These are phyloP conservation scores for Gentiana straminea DNA, from an alignment of 257 asterid genomes.

Conservation along the genomic window DNA sequence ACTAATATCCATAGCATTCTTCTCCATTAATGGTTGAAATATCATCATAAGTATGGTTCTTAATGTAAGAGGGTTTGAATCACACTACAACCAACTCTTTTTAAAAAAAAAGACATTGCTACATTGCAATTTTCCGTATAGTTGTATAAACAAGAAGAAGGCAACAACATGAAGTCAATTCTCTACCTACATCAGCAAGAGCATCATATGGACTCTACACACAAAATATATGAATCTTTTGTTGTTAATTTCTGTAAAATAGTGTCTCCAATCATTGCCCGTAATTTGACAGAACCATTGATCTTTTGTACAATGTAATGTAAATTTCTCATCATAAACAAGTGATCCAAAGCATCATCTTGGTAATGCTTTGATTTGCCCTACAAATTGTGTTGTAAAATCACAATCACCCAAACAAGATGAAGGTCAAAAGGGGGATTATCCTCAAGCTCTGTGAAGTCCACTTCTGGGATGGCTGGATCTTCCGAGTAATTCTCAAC, in stretches of 20 bases:
- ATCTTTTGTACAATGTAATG: constrained; percentile 78
- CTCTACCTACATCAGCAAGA: too few relatives aligned
- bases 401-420: constrained; percentile 68
- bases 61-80: too few relatives aligned
- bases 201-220: too few relatives aligned
- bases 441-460: constrained; percentile 52
- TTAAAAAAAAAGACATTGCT: too few relatives aligned
- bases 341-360: constrained; percentile 63
- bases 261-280: constrained; percentile 81
- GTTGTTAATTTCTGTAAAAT: constrained; percentile 38
- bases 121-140: too few relatives aligned
- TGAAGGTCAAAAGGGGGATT: constrained; percentile 60
- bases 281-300: constrained; percentile 60
- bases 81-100: too few relatives aligned
- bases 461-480: constrained; percentile 64
- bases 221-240: too few relatives aligned
- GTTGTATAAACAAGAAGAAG: too few relatives aligned
- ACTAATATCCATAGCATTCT: too few relatives aligned
- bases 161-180: too few relatives aligned
- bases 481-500: constrained; percentile 47
- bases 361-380: constrained; percentile 66
- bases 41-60: too few relatives aligned
- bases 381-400: constrained; percentile 70
- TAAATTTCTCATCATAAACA: constrained; percentile 87
- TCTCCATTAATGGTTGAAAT: too few relatives aligned